phyloP scores from a whole-genome alignment of 805 yeast species.

The Ogataea dorogensis region DNA sequence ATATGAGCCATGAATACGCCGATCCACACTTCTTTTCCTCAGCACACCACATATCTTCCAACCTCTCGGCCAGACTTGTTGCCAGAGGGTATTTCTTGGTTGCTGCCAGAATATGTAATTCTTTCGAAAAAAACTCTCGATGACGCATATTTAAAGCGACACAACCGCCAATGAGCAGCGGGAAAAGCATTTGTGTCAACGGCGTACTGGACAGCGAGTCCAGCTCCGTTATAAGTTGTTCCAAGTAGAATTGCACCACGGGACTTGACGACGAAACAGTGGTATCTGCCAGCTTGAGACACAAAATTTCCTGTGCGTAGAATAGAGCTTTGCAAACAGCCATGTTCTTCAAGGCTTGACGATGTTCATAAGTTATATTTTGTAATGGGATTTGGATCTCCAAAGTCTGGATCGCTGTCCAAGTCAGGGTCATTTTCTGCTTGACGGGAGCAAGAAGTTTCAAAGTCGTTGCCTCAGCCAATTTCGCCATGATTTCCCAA shows the following conservation, averaged over 20 bases:
- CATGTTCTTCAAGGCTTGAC: constrained; percentile 9
- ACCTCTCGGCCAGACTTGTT: constrained; percentile 17
- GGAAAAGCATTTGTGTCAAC: constrained; percentile 16
- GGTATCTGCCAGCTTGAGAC: constrained; percentile 24
- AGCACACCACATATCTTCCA: constrained; percentile 32
- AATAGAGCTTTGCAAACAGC: constrained; percentile 26
- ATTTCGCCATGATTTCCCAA: constrained; percentile 39
- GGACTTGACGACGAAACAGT: constrained; percentile 21
- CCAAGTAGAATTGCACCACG: constrained; percentile 28
- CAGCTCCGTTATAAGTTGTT: constrained; percentile 23
- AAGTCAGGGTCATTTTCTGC: constrained; percentile 27
- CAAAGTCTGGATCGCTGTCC: constrained; percentile 32
- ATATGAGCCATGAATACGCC: constrained; percentile 19
- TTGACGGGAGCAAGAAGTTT: constrained; percentile 19
- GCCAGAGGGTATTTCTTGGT: constrained; percentile 15
- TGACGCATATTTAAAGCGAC: constrained; percentile 25
- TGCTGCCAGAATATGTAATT: constrained; percentile 20
- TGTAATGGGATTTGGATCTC: constrained; percentile 28
- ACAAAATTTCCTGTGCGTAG: constrained; percentile 29
- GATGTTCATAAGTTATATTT: neutral
- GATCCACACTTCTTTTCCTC: constrained; percentile 19
- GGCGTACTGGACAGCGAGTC: constrained; percentile 2
- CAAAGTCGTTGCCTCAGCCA: constrained; percentile 19
- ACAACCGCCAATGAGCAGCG: constrained; percentile 32
- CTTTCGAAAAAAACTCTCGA: constrained; percentile 29